Conservation (phyloP, 148 eudicot genomes). For the Polygonum maritimum region DNA sequence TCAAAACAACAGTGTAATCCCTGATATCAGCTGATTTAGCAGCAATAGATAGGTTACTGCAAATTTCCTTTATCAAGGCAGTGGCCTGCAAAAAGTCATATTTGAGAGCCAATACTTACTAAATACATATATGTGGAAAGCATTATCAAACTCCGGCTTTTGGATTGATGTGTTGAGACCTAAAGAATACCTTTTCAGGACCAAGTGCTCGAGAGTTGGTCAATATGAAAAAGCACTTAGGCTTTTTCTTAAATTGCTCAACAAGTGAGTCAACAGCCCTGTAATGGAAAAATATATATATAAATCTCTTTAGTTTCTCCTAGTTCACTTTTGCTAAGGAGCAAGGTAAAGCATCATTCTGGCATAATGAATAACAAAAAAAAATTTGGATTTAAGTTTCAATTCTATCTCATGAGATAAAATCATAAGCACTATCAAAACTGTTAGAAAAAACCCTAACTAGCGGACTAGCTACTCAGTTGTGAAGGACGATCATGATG, state of each 20-base stretch:
- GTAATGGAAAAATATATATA: constrained; percentile 16
- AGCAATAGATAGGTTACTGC: constrained; percentile 60
- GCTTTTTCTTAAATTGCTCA: constrained; percentile 58
- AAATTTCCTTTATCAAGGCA: constrained; percentile 64
- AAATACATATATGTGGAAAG: background rate
- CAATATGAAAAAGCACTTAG: constrained; percentile 91
- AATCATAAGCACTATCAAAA: background rate
- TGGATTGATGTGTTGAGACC: background rate
- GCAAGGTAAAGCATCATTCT: background rate
- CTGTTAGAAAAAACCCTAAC: background rate
- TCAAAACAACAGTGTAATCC: constrained; percentile 81
- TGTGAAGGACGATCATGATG: background rate
- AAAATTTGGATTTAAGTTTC: background rate
- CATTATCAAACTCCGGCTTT: background rate
- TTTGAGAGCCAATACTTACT: constrained; percentile 10
- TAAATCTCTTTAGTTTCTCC: background rate
- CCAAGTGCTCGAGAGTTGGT: constrained; percentile 85
- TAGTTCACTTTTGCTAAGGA: background rate
- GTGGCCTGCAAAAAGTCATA: constrained; percentile 54
- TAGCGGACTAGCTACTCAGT: background rate
- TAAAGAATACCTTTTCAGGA: constrained; percentile 60
- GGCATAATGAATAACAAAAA: background rate
- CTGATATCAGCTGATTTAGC: constrained; percentile 46
- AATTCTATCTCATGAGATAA: background rate
- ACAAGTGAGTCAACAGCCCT: constrained; percentile 70